A percentile compares a stretch with the other conserved stretches of the same genome.
Evolutionary conservation across 2,329 filamentous ascomycete species (phyloP).

Genomic region (Fusarium euwallaceae): DNA sequence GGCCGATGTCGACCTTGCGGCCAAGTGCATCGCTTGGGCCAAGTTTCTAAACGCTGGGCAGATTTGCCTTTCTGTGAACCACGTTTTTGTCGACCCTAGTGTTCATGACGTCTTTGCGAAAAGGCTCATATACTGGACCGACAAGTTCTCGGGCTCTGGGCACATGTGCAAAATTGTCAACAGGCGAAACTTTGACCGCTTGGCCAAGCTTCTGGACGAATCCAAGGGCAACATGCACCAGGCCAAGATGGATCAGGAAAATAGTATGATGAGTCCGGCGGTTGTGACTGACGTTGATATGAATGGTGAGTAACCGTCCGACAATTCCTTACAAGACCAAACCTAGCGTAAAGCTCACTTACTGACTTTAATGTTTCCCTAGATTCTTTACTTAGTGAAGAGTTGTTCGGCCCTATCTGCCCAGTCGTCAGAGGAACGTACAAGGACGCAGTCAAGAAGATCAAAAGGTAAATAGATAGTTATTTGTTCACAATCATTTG

Average conservation of each 20-base stretch:
- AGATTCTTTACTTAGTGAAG: slow-evolving; percentile 58
- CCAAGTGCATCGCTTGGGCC: slow-evolving; percentile 57
- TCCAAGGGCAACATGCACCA: neutral
- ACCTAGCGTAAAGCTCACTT: accelerated
- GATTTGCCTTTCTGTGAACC: slow-evolving; percentile 52
- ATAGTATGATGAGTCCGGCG: neutral
- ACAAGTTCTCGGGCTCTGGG: neutral
- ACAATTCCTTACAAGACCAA: neutral
- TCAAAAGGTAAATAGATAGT: neutral
- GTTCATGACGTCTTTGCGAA: slow-evolving; percentile 52
- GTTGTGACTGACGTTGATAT: neutral
- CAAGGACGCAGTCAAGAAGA: slow-evolving; percentile 5
- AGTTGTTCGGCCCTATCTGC: slow-evolving; percentile 49
- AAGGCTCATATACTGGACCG: slow-evolving; percentile 37
- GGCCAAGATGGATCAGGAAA: neutral
- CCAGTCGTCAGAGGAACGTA: slow-evolving; percentile 12
- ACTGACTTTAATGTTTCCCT: slow-evolving; percentile 49
- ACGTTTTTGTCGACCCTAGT: slow-evolving; percentile 58
- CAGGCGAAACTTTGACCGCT: slow-evolving; percentile 56
- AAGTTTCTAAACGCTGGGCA: slow-evolving; percentile 59
- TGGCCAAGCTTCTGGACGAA: slow-evolving; percentile 52
- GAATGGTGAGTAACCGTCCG: neutral
- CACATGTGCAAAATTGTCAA: slow-evolving; percentile 54
- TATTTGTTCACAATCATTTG: neutral
- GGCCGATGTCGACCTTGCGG: slow-evolving; percentile 58